phyloP scores from a whole-genome alignment of 768 basidiomycete species.

The Termitomyces heimii region DNA sequence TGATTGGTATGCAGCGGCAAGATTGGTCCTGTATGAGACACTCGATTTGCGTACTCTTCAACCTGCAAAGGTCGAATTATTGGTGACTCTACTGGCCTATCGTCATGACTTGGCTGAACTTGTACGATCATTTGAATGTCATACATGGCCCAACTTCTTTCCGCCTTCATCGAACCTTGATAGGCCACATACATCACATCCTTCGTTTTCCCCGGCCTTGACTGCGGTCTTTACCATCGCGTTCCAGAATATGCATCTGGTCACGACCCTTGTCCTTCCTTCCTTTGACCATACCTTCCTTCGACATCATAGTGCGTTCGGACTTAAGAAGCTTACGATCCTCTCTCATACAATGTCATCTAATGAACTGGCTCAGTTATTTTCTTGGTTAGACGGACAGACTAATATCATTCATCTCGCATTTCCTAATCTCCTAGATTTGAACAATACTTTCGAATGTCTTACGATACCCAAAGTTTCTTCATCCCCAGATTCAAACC shows the following conservation, averaged over 20 bases:
- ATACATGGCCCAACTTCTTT: slow-evolving; percentile 37
- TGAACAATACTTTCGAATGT: slow-evolving; percentile 5
- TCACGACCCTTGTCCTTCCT: slow-evolving; percentile 34
- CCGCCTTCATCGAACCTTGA: slow-evolving; percentile 7
- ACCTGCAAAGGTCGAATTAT: slow-evolving; percentile 23
- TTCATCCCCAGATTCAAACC: neutral
- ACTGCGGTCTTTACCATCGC: slow-evolving; percentile 38
- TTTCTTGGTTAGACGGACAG: slow-evolving; percentile 39
- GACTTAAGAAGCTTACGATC: slow-evolving; percentile 33
- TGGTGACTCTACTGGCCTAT: slow-evolving; percentile 31
- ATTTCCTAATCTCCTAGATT: slow-evolving; percentile 32
- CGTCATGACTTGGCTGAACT: slow-evolving; percentile 34
- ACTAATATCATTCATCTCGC: slow-evolving; percentile 31
- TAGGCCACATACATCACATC: neutral
- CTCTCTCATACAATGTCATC: slow-evolving; percentile 24
- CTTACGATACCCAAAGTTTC: slow-evolving; percentile 1
- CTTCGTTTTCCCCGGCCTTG: slow-evolving; percentile 18
- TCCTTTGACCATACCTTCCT: slow-evolving; percentile 37
- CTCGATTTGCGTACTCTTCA: slow-evolving; percentile 29
- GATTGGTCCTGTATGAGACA: slow-evolving; percentile 23
- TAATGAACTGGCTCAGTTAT: slow-evolving; percentile 26
- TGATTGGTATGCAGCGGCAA: slow-evolving; percentile 26
- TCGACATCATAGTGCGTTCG: slow-evolving; percentile 36
- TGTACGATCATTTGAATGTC: slow-evolving; percentile 33
- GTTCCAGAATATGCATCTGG: slow-evolving; percentile 39